These are phyloP conservation scores for Umbelopsis ramanniana DNA, from an alignment of 192 early-diverging fungal genomes.

Conservation along the genomic window DNA sequence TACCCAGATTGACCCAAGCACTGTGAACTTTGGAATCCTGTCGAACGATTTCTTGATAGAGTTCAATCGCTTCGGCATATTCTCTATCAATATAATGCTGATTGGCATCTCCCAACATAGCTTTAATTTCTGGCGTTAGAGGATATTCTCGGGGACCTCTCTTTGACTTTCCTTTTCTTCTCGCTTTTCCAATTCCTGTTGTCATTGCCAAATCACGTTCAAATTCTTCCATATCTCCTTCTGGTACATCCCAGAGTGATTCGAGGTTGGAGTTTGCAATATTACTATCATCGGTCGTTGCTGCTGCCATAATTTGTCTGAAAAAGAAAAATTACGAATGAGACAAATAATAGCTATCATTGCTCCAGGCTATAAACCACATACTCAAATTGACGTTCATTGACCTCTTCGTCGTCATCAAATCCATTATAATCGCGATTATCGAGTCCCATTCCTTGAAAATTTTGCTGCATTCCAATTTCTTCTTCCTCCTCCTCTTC, in stretches of 20 bases:
- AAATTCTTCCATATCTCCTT: slow-evolving; percentile 32
- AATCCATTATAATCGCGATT: not conserved
- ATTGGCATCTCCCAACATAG: slow-evolving; percentile 80
- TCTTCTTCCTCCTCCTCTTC: not conserved
- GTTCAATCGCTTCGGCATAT: slow-evolving; percentile 70
- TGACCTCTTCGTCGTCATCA: slow-evolving; percentile 3
- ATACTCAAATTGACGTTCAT: slow-evolving; percentile 16
- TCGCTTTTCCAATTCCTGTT: slow-evolving; percentile 14
- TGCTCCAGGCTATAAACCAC: not conserved
- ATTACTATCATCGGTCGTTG: not conserved
- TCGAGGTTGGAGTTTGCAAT: not conserved
- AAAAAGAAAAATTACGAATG: not conserved
- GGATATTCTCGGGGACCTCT: slow-evolving; percentile 13
- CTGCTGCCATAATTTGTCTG: slow-evolving; percentile 1
- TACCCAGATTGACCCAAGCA: slow-evolving; percentile 90
- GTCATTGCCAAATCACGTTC: slow-evolving; percentile 28
- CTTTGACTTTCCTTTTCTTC: not conserved
- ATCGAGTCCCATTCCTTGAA: not conserved
- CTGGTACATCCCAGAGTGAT: not conserved
- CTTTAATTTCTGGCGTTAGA: slow-evolving; percentile 52
- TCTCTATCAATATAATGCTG: slow-evolving; percentile 70
- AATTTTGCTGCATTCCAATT: not conserved
- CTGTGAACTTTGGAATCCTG: slow-evolving; percentile 67
- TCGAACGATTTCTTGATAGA: slow-evolving; percentile 80
- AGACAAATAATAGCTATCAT: not conserved